Conservation (phyloP, 495 filamentous ascomycete genomes). For the Usnea hakonensis region DNA sequence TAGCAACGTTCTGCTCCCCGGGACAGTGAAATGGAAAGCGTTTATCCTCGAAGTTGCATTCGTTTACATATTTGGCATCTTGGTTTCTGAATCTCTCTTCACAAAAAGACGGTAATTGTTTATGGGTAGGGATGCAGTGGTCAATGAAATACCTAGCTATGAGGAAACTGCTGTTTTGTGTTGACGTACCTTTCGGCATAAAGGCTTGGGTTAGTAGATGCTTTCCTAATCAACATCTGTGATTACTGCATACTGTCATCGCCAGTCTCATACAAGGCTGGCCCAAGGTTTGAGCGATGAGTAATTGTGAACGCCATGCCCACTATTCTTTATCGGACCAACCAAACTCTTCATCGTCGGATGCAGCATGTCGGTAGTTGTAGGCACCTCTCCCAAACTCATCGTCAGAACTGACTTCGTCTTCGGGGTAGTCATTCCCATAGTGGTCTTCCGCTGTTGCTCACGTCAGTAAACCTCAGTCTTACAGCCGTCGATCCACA, state of each 20-base stretch:
- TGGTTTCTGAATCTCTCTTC: neutral
- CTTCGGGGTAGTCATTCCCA: constrained; percentile 61
- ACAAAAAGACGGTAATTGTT: neutral
- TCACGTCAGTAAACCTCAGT: constrained; percentile 10
- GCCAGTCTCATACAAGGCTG: neutral
- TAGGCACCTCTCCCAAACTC: constrained; percentile 46
- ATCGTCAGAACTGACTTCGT: constrained; percentile 52
- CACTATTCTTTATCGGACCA: constrained; percentile 40
- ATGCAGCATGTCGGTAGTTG: constrained; percentile 37
- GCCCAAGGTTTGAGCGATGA: neutral
- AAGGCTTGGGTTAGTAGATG: neutral
- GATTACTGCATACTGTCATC: neutral
- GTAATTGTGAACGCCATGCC: neutral
- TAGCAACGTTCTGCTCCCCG: neutral
- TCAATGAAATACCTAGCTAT: neutral
- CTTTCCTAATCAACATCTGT: neutral
- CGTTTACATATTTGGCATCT: neutral
- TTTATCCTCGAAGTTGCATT: neutral
- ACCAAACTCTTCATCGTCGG: constrained; percentile 52
- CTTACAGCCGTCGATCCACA: neutral
- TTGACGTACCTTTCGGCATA: neutral
- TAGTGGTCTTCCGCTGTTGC: constrained; percentile 55
- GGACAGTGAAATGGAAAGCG: neutral
- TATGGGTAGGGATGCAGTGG: neutral
- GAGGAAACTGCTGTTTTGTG: neutral